Conservation (phyloP, 768 basidiomycete species). For the Lentinula raphanica region DNA sequence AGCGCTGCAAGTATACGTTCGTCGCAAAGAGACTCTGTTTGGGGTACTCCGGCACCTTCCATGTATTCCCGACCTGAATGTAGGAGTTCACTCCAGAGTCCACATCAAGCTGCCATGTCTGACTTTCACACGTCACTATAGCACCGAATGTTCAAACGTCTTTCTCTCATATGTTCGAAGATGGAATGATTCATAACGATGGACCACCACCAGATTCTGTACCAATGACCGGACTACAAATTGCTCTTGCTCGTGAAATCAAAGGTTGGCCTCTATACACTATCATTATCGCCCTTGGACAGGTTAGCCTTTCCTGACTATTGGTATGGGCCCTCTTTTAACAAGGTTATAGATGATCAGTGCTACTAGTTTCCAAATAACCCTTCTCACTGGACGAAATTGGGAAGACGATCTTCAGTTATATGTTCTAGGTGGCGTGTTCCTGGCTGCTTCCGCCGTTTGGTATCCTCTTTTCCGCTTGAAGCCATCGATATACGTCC, state of each 20-base stretch:
- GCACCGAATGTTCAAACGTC: constrained; percentile 58
- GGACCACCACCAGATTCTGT: constrained; percentile 44
- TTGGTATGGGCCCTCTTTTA: neutral
- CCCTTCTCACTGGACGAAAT: constrained; percentile 81
- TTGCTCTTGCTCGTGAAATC: constrained; percentile 75
- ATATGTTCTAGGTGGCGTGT: constrained; percentile 88
- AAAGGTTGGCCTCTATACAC: constrained; percentile 90
- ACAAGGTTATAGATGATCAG: constrained; percentile 58
- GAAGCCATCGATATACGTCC: constrained; percentile 83
- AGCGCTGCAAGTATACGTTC: constrained; percentile 77
- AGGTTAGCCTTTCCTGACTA: constrained; percentile 36
- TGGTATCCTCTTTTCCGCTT: constrained; percentile 91
- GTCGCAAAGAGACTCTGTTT: constrained; percentile 77
- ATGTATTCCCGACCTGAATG: constrained; percentile 70
- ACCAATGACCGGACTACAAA: constrained; percentile 81
- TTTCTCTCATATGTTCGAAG: constrained; percentile 58
- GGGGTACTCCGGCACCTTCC: constrained; percentile 66
- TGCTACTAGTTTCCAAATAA: constrained; percentile 94
- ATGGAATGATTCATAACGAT: constrained; percentile 36
- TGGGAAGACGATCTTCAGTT: constrained; percentile 76
- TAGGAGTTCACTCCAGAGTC: too few species aligned
- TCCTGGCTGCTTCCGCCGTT: constrained; percentile 77
- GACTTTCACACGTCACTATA: constrained; percentile 83
- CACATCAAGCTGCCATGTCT: constrained; percentile 53
- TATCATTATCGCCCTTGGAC: constrained; percentile 82